Percentiles rank a stretch among this genome's conserved stretches.
Conservation (phyloP, 257 asterid genomes). For the Primulina huaijiensis region DNA sequence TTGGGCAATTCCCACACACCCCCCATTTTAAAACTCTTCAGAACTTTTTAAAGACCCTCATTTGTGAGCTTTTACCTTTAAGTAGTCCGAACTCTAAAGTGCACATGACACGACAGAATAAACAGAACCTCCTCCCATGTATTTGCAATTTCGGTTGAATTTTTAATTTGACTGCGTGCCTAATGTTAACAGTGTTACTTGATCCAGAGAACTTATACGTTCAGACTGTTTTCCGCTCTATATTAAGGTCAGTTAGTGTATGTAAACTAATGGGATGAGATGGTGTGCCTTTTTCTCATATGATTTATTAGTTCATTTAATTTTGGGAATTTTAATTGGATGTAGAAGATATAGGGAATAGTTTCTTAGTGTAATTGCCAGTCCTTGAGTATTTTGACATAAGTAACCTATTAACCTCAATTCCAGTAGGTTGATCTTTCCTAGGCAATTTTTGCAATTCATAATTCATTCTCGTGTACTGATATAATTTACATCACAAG, state of each 20-base stretch:
- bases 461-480: not conserved
- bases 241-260: not conserved
- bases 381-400: not conserved
- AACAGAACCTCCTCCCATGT: not conserved
- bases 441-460: slow-evolving; percentile 6
- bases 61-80: not conserved
- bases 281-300: not conserved
- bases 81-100: not conserved
- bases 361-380: slow-evolving; percentile 12
- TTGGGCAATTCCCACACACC: too few species aligned
- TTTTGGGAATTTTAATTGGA: not conserved
- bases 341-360: not conserved
- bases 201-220: not conserved
- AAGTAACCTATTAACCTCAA: not conserved
- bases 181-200: not conserved
- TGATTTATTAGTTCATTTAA: slow-evolving; percentile 8
- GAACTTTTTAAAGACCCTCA: not conserved
- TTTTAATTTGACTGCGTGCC: slow-evolving; percentile 5
- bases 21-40: not conserved
- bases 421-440: slow-evolving; percentile 2
- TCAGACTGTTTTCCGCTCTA: slow-evolving; percentile 3
- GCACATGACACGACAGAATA: not conserved
- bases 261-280: not conserved
- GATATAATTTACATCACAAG: not conserved
- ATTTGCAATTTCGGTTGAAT: not conserved